Evolutionary conservation across 2,329 filamentous ascomycete species (phyloP).

Genomic region (Colletotrichum lini): DNA sequence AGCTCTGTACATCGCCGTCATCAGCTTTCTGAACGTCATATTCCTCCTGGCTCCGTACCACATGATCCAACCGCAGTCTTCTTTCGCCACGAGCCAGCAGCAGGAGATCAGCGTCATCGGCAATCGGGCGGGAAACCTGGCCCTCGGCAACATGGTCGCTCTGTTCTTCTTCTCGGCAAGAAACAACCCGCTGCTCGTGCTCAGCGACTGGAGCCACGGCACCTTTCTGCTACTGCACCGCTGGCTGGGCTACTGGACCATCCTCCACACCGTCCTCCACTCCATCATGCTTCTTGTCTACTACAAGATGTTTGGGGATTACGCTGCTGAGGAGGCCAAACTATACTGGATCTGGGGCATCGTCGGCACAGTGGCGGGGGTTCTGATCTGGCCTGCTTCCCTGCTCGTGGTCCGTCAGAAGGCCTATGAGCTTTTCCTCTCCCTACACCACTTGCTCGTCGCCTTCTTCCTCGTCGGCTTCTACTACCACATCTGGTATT

Average conservation of each 20-base stretch:
- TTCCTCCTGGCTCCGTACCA: constrained; percentile 46
- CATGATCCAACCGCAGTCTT: constrained; percentile 43
- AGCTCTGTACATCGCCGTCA: constrained; percentile 52
- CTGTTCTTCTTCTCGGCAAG: constrained; percentile 55
- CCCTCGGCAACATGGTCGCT: constrained; percentile 51
- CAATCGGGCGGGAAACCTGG: constrained; percentile 53
- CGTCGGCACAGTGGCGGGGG: constrained; percentile 52
- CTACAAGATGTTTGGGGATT: constrained; percentile 48
- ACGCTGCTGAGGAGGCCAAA: constrained; percentile 46
- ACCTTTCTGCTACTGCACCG: constrained; percentile 62
- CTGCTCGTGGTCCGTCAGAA: constrained; percentile 51
- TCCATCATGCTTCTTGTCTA: constrained; percentile 51
- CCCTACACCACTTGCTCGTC: constrained; percentile 55
- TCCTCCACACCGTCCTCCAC: constrained; percentile 58
- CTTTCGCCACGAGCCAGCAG: constrained; percentile 36
- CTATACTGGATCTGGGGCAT: constrained; percentile 59
- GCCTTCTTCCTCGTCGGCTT: constrained; percentile 56
- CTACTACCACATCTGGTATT: constrained; percentile 55
- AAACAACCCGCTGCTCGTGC: constrained; percentile 58
- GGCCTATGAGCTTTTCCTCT: constrained; percentile 58
- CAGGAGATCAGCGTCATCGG: constrained; percentile 48
- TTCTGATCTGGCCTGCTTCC: constrained; percentile 49
- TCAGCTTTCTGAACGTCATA: constrained; percentile 50
- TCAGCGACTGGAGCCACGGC: constrained; percentile 59
- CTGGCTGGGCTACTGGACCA: constrained; percentile 57